Evolutionary conservation across 2,329 filamentous ascomycete genomes (phyloP), one percentile per base, ranked within the genome.

Genomic region (Sarocladium strictum): DNA sequence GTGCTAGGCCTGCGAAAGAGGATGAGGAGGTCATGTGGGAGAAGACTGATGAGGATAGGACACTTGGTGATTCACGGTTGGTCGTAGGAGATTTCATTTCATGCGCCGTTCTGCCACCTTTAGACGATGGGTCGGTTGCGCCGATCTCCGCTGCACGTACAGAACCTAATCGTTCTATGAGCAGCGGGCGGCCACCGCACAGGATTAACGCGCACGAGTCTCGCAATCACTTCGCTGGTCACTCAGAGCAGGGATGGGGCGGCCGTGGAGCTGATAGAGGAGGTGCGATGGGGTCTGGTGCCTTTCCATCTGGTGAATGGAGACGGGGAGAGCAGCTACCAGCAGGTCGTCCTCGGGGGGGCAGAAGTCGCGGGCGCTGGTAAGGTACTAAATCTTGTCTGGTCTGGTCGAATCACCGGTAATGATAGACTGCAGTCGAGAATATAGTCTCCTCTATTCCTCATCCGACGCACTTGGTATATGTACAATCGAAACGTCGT

Each of bases 1-100:
- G 86, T n/a, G 75, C 76, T 53, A 7, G 58, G 63, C 62, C 56
- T 66, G 63, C 57, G 62, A 59, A 59, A 62, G 63, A 80, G 5
- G 85, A 89, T 26, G 79, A 83, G 11, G 77, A 84, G 26, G 43
- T n/a, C 3, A 6, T 17, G 11, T 47, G 21, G 43, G 43, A 47
- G 12, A 29, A 3, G 24, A n/a, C 10, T 17, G 43, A 29, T n/a
- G 43, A 27, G 21, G 43, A 47, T 24, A 93, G 87, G 72, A 92
- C 89, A 9, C 72, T 97, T 29, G 77, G 77, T 35, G 89, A 95
- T 54, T 84, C 82, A 32, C 81, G 86, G 21, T 96, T 96, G 64
- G 87, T 96, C 11, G 87, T 94, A 58, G 93, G 93, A 1, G 93
- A 97, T 69, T 96, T 88, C 65, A 78, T 97, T 38, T 86, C 87